phyloP scores from a whole-genome alignment of 2,329 filamentous ascomycete genomes.

The Fusarium nelsonii region DNA sequence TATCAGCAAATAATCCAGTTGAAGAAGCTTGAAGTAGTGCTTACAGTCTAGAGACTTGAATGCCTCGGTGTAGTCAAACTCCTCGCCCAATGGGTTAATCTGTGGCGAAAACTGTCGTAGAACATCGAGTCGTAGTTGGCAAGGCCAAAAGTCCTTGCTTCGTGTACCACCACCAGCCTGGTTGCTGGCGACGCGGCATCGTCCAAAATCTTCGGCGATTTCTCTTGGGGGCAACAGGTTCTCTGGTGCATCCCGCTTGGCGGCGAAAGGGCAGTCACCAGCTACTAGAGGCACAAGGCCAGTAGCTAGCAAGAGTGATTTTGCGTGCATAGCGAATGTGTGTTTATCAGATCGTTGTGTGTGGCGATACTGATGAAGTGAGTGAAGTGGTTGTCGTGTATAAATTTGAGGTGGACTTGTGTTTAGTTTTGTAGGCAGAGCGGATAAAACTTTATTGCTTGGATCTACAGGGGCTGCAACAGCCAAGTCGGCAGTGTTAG shows the following conservation, averaged over 20 bases:
- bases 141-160: constrained; percentile 82
- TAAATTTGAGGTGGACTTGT: constrained; percentile 11
- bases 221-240: constrained; percentile 26
- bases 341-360: not conserved
- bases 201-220: constrained; percentile 39
- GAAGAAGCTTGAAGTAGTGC: constrained; percentile 37
- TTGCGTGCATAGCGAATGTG: constrained; percentile 28
- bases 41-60: constrained; percentile 75
- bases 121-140: constrained; percentile 74
- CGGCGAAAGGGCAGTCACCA: constrained; percentile 39
- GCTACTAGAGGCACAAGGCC: constrained; percentile 35
- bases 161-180: constrained; percentile 73
- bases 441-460: not conserved
- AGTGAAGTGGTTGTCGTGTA: not conserved
- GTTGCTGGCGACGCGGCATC: constrained; percentile 49
- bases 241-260: constrained; percentile 28
- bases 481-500: constrained; percentile 30
- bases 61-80: constrained; percentile 78
- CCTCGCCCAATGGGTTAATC: constrained; percentile 72
- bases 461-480: constrained; percentile 33
- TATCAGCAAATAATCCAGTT: constrained; percentile 42
- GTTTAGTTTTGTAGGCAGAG: constrained; percentile 34
- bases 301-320: constrained; percentile 38
- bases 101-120: constrained; percentile 76
- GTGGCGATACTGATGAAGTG: not conserved